Evolutionary conservation across 179 eudicot species (phyloP).

Genomic region (Spergularia azorica): DNA sequence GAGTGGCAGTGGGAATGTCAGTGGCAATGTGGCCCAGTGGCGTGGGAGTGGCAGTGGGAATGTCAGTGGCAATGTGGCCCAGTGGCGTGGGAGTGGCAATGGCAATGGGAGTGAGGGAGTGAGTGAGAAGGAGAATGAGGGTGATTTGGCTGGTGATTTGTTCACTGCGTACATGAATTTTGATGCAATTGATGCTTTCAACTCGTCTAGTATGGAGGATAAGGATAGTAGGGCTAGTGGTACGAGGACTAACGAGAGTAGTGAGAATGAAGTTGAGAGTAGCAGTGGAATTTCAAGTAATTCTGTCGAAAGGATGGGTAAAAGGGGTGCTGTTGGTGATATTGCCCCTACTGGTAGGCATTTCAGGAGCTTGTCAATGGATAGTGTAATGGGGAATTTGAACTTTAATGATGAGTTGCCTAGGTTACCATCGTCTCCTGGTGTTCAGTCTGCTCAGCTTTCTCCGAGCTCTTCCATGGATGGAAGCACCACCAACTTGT

Average conservation of each 20-base stretch:
- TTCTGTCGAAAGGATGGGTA: slow-evolving; percentile 28
- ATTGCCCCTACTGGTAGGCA: slow-evolving; percentile 36
- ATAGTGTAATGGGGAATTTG: slow-evolving; percentile 52
- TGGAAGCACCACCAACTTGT: slow-evolving; percentile 29
- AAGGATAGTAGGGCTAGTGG: slow-evolving; percentile 51
- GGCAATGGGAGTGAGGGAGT: background rate
- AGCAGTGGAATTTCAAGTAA: slow-evolving; percentile 34
- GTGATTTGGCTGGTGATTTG: slow-evolving; percentile 36
- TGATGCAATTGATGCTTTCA: slow-evolving; percentile 38
- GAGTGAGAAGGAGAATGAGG: background rate
- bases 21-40: too few species aligned
- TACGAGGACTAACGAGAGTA: slow-evolving; percentile 48
- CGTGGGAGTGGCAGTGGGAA: too few species aligned
- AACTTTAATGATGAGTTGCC: slow-evolving; percentile 37
- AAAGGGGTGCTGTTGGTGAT: slow-evolving; percentile 41
- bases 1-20: too few species aligned
- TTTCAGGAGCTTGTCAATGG: slow-evolving; percentile 56
- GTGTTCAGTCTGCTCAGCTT: slow-evolving; percentile 34
- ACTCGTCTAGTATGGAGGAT: slow-evolving; percentile 48
- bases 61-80: too few species aligned
- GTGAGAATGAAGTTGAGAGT: slow-evolving; percentile 61
- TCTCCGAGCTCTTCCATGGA: slow-evolving; percentile 40
- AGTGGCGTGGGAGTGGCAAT: too few species aligned
- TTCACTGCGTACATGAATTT: slow-evolving; percentile 42
- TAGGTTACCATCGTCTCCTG: slow-evolving; percentile 31